Evolutionary conservation across 31 red algal species (phyloP).

Genomic region (Porphyra umbilicalis): DNA sequence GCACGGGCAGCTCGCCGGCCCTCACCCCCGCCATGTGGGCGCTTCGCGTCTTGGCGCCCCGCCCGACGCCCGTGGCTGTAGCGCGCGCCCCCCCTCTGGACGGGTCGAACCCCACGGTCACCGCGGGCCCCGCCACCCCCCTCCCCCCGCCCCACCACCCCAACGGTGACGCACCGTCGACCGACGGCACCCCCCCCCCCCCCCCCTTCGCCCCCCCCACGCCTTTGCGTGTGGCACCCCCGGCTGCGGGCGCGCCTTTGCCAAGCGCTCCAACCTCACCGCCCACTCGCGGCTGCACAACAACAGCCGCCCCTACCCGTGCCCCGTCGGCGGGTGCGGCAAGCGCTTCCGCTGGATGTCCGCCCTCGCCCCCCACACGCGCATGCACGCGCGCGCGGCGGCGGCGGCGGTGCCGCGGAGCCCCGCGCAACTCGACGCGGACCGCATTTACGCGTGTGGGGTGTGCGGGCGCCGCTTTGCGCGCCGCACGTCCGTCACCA

Average conservation of each 20-base stretch:
- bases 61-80: no score
- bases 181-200: no score
- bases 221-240: slow-evolving; percentile 32
- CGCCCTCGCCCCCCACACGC: slow-evolving; percentile 48
- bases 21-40: not conserved
- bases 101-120: no score
- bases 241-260: slow-evolving; percentile 49
- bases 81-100: no score
- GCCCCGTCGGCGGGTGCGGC: slow-evolving; percentile 29
- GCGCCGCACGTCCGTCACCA: not conserved
- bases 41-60: not conserved
- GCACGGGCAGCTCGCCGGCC: no score
- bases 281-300: slow-evolving; percentile 49
- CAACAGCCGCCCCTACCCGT: slow-evolving; percentile 45
- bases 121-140: not conserved
- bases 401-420: not conserved
- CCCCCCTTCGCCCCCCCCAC: slow-evolving; percentile 9
- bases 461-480: not conserved
- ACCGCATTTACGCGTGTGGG: not conserved
- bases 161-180: no score
- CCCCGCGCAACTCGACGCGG: not conserved
- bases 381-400: slow-evolving; percentile 22
- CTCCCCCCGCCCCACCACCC: not conserved
- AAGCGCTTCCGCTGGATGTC: slow-evolving; percentile 70
- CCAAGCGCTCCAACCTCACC: slow-evolving; percentile 59